phyloP scores from a whole-genome alignment of 2,329 filamentous ascomycete genomes.

The Fragosphaeria purpurea region DNA sequence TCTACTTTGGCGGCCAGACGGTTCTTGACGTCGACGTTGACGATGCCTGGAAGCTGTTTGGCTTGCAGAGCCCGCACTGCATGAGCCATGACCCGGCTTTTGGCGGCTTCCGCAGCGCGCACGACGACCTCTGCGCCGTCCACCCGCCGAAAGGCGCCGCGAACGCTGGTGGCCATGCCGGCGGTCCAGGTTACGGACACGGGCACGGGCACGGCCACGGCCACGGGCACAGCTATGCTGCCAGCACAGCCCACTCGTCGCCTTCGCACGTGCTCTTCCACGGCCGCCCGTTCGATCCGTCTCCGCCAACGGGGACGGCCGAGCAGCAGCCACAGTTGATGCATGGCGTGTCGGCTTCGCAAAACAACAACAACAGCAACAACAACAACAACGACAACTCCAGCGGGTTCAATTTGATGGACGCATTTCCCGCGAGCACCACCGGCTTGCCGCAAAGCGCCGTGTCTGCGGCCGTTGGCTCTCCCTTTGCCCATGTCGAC shows the following conservation, averaged over 20 bases:
- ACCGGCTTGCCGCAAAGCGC: conserved; percentile 1
- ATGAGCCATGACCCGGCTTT: conserved; percentile 5
- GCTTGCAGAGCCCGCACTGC: conserved; percentile 11
- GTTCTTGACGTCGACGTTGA: conserved; percentile 8
- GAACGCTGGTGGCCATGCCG: neutral
- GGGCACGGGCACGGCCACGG: neutral
- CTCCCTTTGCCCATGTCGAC: neutral
- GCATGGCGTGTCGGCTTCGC: neutral
- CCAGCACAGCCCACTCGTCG: too few relatives aligned
- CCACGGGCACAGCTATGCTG: neutral
- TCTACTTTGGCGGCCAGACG: conserved; percentile 2
- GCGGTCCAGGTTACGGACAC: neutral
- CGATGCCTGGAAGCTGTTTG: conserved; percentile 10
- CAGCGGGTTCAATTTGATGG: too few relatives aligned
- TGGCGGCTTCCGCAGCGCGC: conserved; percentile 10
- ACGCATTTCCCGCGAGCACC: neutral
- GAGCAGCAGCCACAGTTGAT: neutral
- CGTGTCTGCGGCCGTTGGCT: neutral
- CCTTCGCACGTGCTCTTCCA: conserved; percentile 12
- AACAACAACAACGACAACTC: too few relatives aligned
- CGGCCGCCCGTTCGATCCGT: conserved; percentile 9
- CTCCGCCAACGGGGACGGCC: too few relatives aligned
- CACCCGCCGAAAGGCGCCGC: conserved; percentile 11
- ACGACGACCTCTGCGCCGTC: conserved; percentile 13
- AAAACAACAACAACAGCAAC: too few relatives aligned